Base-by-base conservation (phyloP, 169 alveolate genomes). In the Cyclospora cayetanensis region DNA sequence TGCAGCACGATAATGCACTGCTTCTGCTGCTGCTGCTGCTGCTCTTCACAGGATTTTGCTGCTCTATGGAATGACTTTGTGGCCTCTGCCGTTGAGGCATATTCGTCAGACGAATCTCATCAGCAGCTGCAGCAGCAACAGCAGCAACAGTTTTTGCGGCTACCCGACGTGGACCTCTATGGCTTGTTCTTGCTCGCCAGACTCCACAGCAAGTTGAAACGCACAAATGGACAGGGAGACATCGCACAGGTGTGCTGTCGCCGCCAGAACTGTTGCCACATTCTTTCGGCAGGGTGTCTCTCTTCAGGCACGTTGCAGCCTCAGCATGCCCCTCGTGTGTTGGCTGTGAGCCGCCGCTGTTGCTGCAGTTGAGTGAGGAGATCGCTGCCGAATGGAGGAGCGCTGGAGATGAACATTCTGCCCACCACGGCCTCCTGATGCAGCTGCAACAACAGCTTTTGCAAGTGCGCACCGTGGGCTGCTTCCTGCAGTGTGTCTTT, bases 51-150 rank as follows among this genome's bases (percentile, higher is more conserved):
- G 55, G 55, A 15, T 46, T 65, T 65, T 65, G 76, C 76, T 65
- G 76, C 76, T 11, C 31, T 65, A 41, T 65, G 76, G 76, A 15
- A 35, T 9, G 76, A 65, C 12, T 65, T 65, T 41, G 37, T 65
- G 5, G n/a, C 76, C 31, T 65, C 76, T 25, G 76, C 76, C 31
- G 76, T 65, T 65, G 76, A 65, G 76, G 76, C 76, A 2, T 65
- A 65, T 41, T 35, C 41, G 2, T 35, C 76, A 65, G 76, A 65
- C 76, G 76, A 65, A 35, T 11, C 31, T 41, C 41, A 65, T 35
- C 76, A 65, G 76, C 55, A 46, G 55, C 55, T 9, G 76, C 76
- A 65, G 76, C 76, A 65, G 76, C 76, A 46, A 15, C 55, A 46
- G 55, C 55, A 46, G 55, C 55, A 65, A 41, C 76, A 65, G 37